Base-by-base conservation (phyloP, 1,139 yeast genomes). In the Sugiyamaella neomexicana region DNA sequence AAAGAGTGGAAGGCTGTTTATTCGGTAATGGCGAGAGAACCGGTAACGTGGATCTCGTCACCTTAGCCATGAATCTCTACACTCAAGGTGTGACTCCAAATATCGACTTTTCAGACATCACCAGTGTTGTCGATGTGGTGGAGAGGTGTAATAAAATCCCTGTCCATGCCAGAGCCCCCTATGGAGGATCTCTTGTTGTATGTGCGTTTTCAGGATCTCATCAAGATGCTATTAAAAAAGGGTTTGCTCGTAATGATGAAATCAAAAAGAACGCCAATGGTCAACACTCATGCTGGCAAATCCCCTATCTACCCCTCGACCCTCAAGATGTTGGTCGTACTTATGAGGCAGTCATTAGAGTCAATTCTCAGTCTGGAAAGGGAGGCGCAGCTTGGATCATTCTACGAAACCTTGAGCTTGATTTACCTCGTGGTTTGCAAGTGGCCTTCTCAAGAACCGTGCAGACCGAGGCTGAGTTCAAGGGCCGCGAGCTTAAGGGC, bases 351-450 rank as follows among this genome's bases (percentile, higher is more conserved):
- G 95, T 93, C 61, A 93, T 93, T 68, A 83, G 99, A 72, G 98
- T 93, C 73, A 93, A 93, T 77, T 90, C 97, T 9, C 98, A 93
- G 77, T 86, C 96, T 27, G 99, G 99, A 68, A 93, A 93, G 75
- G 98, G 98, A 69, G 98, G 98, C 69, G 96, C 98, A 29, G 96
- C 98, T 31, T 93, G 98, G 97, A 87, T 93, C 62, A 86, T 93
- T 67, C 80, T 90, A 66, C 83, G 95, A 68, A 81, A 87, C 60
- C 78, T 93, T 69, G 97, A 91, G 62, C 80, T 93, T 59, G 98
- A 93, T 67, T 80, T 93, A 64, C 99, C 99, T 59, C 84, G 98
- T 72, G 86, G 85, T 53, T 77, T 93, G 69, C 99, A 93, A 75
- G 87, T 91, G 49, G 89, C 88, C 56, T 93, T 90, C 73, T 90